Percentiles rank a stretch among this genome's conserved stretches.
Evolutionary conservation across 768 basidiomycete species (phyloP).

Genomic region (Tylopilus sp.): DNA sequence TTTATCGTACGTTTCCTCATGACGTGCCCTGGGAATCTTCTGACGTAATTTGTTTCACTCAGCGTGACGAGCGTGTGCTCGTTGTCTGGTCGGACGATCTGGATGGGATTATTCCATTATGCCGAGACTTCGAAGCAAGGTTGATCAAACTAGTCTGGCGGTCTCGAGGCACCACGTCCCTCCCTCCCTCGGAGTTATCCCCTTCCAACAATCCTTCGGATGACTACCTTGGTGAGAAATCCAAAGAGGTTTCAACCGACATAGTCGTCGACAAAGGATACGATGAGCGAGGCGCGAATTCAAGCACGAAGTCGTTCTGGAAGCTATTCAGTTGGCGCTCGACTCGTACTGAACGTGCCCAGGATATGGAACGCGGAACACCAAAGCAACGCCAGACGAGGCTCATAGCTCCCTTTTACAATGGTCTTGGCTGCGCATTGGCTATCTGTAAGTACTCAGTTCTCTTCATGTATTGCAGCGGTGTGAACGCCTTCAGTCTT

Average conservation of each 20-base stretch:
- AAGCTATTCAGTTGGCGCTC: constrained; percentile 44
- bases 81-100: constrained; percentile 84
- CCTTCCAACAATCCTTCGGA: constrained; percentile 51
- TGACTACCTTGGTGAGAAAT: constrained; percentile 53
- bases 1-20: constrained; percentile 56
- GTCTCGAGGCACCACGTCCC: constrained; percentile 36
- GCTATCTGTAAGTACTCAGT: constrained; percentile 50
- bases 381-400: constrained; percentile 45
- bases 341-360: constrained; percentile 34
- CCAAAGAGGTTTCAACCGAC: constrained; percentile 20
- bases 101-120: constrained; percentile 74
- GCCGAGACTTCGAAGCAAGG: constrained; percentile 68
- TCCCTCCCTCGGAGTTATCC: constrained; percentile 35
- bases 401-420: constrained; percentile 70
- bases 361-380: constrained; percentile 53
- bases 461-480: not conserved
- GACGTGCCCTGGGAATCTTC: not conserved
- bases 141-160: constrained; percentile 82
- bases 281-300: not conserved
- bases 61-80: constrained; percentile 83
- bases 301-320: constrained; percentile 13
- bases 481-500: constrained; percentile 48
- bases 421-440: constrained; percentile 65
- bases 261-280: constrained; percentile 3
- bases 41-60: constrained; percentile 4